Evolutionary conservation across 2,329 filamentous ascomycete genomes (phyloP), one percentile per base, ranked within the genome.

Genomic region (Pseudonectria buxi): DNA sequence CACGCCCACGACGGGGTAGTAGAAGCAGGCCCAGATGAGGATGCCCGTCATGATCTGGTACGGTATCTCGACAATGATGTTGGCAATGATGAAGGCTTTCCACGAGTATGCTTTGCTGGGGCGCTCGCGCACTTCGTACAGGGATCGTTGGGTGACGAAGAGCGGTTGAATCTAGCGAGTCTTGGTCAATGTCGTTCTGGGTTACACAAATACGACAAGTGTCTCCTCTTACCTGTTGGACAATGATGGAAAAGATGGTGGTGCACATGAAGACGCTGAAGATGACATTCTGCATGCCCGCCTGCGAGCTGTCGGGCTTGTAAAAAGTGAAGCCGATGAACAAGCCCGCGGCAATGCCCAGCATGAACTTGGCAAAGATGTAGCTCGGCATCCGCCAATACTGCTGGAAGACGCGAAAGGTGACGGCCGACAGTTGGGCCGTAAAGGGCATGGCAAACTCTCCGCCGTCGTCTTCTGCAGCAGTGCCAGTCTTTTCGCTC

Each of bases 371-470:
- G 37, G 83, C 74, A 58, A 86, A 83, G 51, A 92, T 78, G 60
- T 92, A 92, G 10, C 69, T 69, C 0, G 86, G 86, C 37, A 78
- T 86, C 30, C 86, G 75, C 84, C 86, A 90, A 68, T 89, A 89
- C 54, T 92, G 86, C 51, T 86, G 74, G 61, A 88, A 88, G 6
- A 88, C 76, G 38, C 86, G 78, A 7, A 69, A 49, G 2, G 76
- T 77, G 28, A 86, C 83, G 39, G 78, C 69, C 28, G 58, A 61
- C 1, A 90, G 60, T 54, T 95, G 88, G 1, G 65, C 51, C 1
- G 39, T 40, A 52, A 94, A 84, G 0, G 86, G 80, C 49, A 85
- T 83, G 4, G 88, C 87, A 43, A 94, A 94, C 58, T 92, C 85
- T 7, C 18, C 18, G 74, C 66, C 46, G 74, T 44, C 58, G 51